Base-by-base conservation (phyloP, 2,329 filamentous ascomycete genomes). In the Sordariomycetes sp. region DNA sequence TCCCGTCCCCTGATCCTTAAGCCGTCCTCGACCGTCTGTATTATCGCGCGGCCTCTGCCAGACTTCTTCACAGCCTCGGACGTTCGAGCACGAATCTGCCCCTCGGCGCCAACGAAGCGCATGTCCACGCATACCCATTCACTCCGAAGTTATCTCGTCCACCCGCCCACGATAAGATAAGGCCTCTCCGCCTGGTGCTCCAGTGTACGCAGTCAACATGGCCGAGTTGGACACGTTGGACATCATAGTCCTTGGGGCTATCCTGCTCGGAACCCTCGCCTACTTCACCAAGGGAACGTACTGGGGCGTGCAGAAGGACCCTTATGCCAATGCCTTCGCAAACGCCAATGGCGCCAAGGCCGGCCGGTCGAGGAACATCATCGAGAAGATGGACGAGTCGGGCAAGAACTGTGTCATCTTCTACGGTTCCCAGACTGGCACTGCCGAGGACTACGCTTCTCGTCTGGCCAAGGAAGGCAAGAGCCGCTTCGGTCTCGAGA, bases 351-450 rank as follows among this genome's bases (percentile, higher is more conserved):
- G 72, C 44, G 70, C 71, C 43, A 93, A 86, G 64, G 71, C 82
- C 8, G 86, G 81, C 47, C 88, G 87, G 67, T 90, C 88, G 40
- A 74, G 92, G 47, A 88, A 95, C 59, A 88, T 98, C 43, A 56
- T 95, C 40, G 85, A 96, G 70, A 94, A 94, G 66, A 83, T 98
- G 79, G 85, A 95, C 16, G 87, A 96, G 66, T 80, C 78, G 9
- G 82, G 80, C 59, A 98, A 96, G 69, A 96, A 98, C 66, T 95
- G 90, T 59, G 82, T 98, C 44, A 82, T 98, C 51, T 95, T 98
- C 70, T 98, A 95, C 57, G 92, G 92, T 46, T 98, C 92, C 21
- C 92, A 98, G 66, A 98, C 92, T 15, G 92, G 92, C 50, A 98
- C 92, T 26, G 92, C 92, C 32, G 93, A 98, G 65, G 92, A 98